Evolutionary conservation across 1,139 yeast species (phyloP), one percentile per base, ranked within the genome.

Genomic region (Taphrina wiesneri): DNA sequence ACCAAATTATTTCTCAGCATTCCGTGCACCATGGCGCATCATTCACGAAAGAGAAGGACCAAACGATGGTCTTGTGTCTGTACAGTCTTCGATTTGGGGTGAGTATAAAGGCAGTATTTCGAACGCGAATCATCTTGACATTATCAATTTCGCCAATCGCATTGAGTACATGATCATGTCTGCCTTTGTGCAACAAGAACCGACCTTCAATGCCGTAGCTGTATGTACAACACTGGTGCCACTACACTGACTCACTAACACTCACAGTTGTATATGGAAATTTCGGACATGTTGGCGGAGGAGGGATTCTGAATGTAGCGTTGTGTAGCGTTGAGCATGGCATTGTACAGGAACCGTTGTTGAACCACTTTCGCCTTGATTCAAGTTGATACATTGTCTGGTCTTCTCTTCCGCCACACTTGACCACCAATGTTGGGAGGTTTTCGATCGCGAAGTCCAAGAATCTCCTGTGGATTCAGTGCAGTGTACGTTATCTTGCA

Each of bases 21-120:
- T 62, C 56, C 34, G 65, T 1, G 57, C 56, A 41, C 68, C 68
- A 2, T 54, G 63, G 59, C 56, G 59, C 21, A 47, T 66, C 60
- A 56, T 66, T 13, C 60, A 62, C 17, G 67, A 61, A 26, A 28
- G 45, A 19, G 68, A 66, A 56, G 68, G 68, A 7, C 57, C 57
- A 19, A 90, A 90, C 74, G 97, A 91, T 76, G 97, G 97, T 0
- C 75, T 91, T 77, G 96, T 91, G 0, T 86, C 93, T 69, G 87
- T 90, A 0, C 79, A 80, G 51, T 88, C 95, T 68, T 80, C 96
- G 0, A 83, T 82, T 72, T 91, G 97, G 97, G 97, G 97, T 0
- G 77, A 83, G 51, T 90, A 88, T 74, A 73, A 86, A 70, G 97
- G 97, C 0, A 88, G 95, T 0, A 75, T 91, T 47, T 85, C 85